These are phyloP conservation scores for Chenopodium suecicum DNA, from an alignment of 148 eudicot species.

Conservation along the genomic window DNA sequence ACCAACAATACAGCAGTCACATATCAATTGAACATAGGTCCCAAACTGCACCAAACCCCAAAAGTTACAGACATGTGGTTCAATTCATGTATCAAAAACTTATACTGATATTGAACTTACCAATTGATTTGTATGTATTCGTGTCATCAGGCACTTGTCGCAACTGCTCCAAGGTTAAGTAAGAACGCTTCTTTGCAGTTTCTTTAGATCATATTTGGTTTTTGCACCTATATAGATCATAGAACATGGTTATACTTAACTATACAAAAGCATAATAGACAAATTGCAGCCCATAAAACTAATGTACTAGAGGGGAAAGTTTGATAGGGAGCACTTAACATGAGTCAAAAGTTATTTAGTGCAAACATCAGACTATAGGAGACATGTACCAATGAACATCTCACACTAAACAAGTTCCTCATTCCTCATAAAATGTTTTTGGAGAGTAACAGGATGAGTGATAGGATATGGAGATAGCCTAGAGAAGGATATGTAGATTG, in stretches of 20 bases:
- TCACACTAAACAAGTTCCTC: neutral
- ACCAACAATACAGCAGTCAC: neutral
- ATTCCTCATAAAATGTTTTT: neutral
- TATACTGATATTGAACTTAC: conserved; percentile 29
- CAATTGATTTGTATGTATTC: conserved; percentile 93
- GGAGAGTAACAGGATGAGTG: neutral
- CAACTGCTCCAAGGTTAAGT: conserved; percentile 88
- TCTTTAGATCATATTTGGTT: conserved; percentile 76
- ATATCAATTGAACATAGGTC: neutral
- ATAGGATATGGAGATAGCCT: neutral
- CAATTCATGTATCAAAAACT: neutral
- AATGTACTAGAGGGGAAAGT: neutral
- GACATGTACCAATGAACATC: neutral
- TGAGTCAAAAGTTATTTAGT: neutral
- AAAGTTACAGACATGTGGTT: neutral
- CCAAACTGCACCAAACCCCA: neutral
- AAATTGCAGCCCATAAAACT: neutral
- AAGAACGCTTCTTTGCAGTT: conserved; percentile 90
- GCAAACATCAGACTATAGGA: neutral
- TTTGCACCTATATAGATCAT: conserved; percentile 56
- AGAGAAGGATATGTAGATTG: neutral
- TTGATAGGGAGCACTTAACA: neutral
- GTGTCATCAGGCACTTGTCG: conserved; percentile 75
- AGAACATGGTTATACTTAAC: conserved; percentile 9
- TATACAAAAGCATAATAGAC: neutral